Conservation (phyloP, 306 rosid genomes). For the Cercis canadensis region DNA sequence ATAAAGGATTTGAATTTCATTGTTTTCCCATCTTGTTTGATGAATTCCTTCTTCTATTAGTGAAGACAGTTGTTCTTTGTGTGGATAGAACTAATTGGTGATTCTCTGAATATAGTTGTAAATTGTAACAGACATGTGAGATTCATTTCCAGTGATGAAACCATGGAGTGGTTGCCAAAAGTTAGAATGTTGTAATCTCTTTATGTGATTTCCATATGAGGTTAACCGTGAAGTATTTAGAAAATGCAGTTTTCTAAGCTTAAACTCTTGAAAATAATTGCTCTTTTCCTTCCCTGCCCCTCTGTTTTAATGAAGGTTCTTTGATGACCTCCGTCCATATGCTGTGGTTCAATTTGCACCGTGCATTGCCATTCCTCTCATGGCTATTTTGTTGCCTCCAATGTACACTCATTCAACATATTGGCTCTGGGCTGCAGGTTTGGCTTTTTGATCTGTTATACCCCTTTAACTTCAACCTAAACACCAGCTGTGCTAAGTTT, state of each 20-base stretch:
- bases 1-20: neutral
- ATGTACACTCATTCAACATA: conserved; percentile 84
- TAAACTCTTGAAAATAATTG: conserved; percentile 19
- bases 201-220: conserved; percentile 26
- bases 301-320: conserved; percentile 57
- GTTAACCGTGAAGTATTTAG: neutral
- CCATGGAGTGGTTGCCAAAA: conserved; percentile 11
- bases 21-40: neutral
- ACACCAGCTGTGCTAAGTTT: conserved; percentile 9
- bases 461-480: neutral
- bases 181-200: conserved; percentile 4
- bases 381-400: conserved; percentile 89
- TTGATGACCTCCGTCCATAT: conserved; percentile 93
- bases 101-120: neutral
- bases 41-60: neutral
- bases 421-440: conserved; percentile 98
- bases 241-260: conserved; percentile 10
- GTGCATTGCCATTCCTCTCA: conserved; percentile 81
- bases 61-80: conserved; percentile 3
- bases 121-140: conserved; percentile 2
- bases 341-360: conserved; percentile 75
- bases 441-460: conserved; percentile 27
- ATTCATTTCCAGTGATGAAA: conserved; percentile 12
- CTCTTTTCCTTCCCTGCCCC: conserved; percentile 11
- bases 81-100: conserved; percentile 9